Conservation (phyloP, 192 early-diverging fungal species). For the Piromyces sp. region DNA sequence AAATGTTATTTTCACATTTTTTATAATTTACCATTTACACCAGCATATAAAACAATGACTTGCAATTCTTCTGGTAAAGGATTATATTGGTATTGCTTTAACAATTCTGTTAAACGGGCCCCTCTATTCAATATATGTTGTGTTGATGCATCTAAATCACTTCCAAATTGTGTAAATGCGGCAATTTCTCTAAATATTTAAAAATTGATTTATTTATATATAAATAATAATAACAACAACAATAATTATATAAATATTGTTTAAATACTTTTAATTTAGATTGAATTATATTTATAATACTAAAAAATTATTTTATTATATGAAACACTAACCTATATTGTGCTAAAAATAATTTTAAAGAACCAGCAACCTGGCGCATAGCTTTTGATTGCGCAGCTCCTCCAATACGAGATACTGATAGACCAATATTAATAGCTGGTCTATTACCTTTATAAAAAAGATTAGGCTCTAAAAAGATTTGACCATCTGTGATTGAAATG, state of each 20-base stretch:
- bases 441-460: conserved; percentile 99
- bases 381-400: conserved; percentile 99
- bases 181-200: conserved; percentile 77
- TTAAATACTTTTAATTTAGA: too few relatives aligned
- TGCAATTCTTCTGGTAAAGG: conserved; percentile 93
- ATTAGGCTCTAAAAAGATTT: conserved; percentile 99
- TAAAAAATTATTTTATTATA: too few relatives aligned
- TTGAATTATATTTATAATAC: too few relatives aligned
- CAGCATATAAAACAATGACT: conserved; percentile 94
- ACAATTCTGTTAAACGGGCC: conserved; percentile 95
- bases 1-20: background rate
- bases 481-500: conserved; percentile 99
- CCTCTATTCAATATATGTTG: conserved; percentile 99
- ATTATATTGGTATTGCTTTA: conserved; percentile 98
- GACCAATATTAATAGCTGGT: conserved; percentile 99
- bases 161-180: conserved; percentile 99
- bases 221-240: too few relatives aligned
- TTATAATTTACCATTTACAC: background rate
- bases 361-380: conserved; percentile 99
- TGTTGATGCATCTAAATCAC: conserved; percentile 98
- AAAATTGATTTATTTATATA: background rate
- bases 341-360: conserved; percentile 98
- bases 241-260: too few relatives aligned
- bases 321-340: conserved; percentile 25
- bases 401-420: conserved; percentile 99